A percentile compares a stretch with the other conserved stretches of the same genome.
Conservation (phyloP, 169 alveolate species). For the Cryptosporidium parvum region DNA sequence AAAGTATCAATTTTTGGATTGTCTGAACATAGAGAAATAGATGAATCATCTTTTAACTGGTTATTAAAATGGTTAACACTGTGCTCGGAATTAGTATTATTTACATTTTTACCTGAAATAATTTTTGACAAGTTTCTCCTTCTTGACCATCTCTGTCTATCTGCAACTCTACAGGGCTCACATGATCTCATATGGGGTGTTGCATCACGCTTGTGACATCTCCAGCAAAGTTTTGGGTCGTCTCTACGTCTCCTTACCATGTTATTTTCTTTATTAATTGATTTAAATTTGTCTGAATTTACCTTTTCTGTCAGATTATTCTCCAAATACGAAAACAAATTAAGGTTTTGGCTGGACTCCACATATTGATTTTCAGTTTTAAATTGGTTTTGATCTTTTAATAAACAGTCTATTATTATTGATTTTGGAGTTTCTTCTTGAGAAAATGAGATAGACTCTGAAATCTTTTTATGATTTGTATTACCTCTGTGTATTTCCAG, state of each 20-base stretch:
- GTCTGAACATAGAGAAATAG: constrained; percentile 1
- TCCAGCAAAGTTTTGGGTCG: constrained; percentile 73
- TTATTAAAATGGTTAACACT: background rate
- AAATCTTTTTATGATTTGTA: background rate
- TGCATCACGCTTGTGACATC: constrained; percentile 76
- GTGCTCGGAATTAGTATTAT: background rate
- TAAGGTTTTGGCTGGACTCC: background rate
- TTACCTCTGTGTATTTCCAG: background rate
- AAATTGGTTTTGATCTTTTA: constrained; percentile 12
- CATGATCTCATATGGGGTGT: constrained; percentile 76
- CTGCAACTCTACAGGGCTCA: constrained; percentile 76
- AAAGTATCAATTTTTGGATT: constrained; percentile 2
- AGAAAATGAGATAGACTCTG: constrained; percentile 2
- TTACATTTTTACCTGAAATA: constrained; percentile 31
- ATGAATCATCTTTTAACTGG: constrained; percentile 18
- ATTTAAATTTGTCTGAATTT: background rate
- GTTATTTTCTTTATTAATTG: constrained; percentile 10
- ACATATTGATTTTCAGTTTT: constrained; percentile 24
- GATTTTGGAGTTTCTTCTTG: constrained; percentile 24
- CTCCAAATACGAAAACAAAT: constrained; percentile 18
- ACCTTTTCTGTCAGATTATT: background rate
- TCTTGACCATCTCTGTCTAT: constrained; percentile 74
- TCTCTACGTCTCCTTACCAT: constrained; percentile 40
- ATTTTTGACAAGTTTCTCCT: constrained; percentile 60
- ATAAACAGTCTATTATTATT: background rate